Conservation (phyloP, 1,139 yeast genomes). For the Trichomonascaceae sp. region DNA sequence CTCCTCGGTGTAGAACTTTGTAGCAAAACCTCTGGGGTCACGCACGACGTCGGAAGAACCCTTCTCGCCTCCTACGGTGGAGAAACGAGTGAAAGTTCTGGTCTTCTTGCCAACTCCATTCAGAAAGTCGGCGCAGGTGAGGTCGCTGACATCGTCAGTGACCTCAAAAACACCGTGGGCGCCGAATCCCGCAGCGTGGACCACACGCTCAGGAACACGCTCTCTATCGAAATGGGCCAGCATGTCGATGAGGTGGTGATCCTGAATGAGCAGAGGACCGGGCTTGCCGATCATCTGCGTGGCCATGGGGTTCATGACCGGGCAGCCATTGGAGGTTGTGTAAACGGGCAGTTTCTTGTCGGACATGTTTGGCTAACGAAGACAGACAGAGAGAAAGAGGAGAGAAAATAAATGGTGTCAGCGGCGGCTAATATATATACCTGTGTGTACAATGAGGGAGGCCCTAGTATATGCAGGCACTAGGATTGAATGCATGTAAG, state of each 20-base stretch:
- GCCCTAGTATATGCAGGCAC: too few relatives aligned
- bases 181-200: constrained; percentile 85
- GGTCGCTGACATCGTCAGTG: constrained; percentile 69
- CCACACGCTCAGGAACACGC: constrained; percentile 81
- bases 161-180: constrained; percentile 72
- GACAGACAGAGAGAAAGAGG: background rate
- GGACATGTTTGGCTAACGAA: constrained; percentile 5
- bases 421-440: background rate
- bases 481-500: too few relatives aligned
- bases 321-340: constrained; percentile 66
- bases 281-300: constrained; percentile 61
- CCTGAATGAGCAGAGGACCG: constrained; percentile 70
- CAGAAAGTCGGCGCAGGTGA: constrained; percentile 58
- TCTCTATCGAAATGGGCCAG: constrained; percentile 79
- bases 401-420: background rate
- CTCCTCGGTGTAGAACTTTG: constrained; percentile 75
- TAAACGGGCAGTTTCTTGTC: constrained; percentile 22
- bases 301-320: constrained; percentile 52
- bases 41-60: constrained; percentile 81
- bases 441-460: too few relatives aligned
- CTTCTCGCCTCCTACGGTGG: constrained; percentile 80
- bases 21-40: constrained; percentile 82
- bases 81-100: constrained; percentile 60
- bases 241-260: constrained; percentile 62
- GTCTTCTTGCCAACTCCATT: constrained; percentile 62